Percentiles rank a stretch among this genome's conserved stretches.
These are phyloP conservation scores for Phytophthora capsici DNA, from an alignment of 352 stramenopile species.

Conservation along the genomic window DNA sequence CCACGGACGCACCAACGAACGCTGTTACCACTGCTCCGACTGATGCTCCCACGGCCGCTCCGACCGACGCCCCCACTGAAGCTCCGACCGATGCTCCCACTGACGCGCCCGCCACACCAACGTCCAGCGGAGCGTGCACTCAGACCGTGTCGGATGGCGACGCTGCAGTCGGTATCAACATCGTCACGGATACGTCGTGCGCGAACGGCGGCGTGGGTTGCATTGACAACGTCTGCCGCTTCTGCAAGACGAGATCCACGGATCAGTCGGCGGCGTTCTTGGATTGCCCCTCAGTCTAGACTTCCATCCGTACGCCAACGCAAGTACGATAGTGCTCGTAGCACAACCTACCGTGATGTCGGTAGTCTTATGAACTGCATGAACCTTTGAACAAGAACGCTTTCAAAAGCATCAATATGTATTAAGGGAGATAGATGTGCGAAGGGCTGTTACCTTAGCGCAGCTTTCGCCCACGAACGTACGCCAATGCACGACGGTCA, in stretches of 20 bases:
- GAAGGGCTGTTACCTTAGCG: constrained; percentile 50
- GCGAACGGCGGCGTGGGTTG: constrained; percentile 24
- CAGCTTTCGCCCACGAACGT: constrained; percentile 75
- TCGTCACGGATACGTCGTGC: constrained; percentile 36
- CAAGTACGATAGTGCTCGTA: neutral
- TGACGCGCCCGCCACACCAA: neutral
- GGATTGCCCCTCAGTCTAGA: constrained; percentile 14
- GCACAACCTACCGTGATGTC: neutral
- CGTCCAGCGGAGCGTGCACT: constrained; percentile 13
- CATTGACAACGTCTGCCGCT: constrained; percentile 29
- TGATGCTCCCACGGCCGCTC: constrained; percentile 3
- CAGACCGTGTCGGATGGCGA: constrained; percentile 32
- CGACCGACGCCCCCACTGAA: neutral
- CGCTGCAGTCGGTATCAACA: constrained; percentile 30
- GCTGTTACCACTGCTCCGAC: constrained; percentile 3
- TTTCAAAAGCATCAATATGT: neutral
- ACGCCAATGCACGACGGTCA: constrained; percentile 76
- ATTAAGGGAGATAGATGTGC: too few species aligned
- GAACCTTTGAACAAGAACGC: neutral
- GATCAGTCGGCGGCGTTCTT: constrained; percentile 14
- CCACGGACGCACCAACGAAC: constrained; percentile 3
- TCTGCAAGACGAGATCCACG: constrained; percentile 27
- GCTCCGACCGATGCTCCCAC: neutral
- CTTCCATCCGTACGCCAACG: neutral
- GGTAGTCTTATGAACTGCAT: neutral